Evolutionary conservation across 495 filamentous ascomycete species (phyloP).

Genomic region (Halenospora varia): DNA sequence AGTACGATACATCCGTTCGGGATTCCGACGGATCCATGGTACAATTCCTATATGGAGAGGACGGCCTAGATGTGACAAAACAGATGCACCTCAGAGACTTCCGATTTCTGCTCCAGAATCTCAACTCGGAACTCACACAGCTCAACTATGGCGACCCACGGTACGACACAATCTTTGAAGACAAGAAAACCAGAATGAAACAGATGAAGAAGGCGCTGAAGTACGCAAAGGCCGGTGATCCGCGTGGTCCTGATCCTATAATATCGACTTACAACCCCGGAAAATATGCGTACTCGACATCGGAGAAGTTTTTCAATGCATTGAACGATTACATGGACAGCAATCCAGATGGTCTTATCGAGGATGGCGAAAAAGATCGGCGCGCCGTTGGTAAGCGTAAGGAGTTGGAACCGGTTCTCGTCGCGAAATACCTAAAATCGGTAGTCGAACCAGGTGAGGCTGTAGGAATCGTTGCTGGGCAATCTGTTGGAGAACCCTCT

Average conservation of each 20-base stretch:
- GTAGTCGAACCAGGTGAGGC: conserved; percentile 95
- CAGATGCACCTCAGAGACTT: conserved; percentile 89
- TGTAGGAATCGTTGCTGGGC: conserved; percentile 94
- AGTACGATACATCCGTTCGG: conserved; percentile 91
- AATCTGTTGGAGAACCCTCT: conserved; percentile 94
- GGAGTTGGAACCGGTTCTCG: conserved; percentile 75
- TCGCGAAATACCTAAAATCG: conserved; percentile 89
- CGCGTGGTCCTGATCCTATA: conserved; percentile 73
- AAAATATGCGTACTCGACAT: conserved; percentile 77
- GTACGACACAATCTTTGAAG: conserved; percentile 41
- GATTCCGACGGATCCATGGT: conserved; percentile 91
- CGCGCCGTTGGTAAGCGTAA: conserved; percentile 55
- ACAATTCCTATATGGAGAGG: conserved; percentile 96
- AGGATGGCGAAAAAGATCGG: conserved; percentile 67
- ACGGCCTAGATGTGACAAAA: conserved; percentile 90
- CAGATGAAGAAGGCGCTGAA: conserved; percentile 77
- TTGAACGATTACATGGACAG: conserved; percentile 64
- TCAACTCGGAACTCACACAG: conserved; percentile 40
- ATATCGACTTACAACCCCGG: conserved; percentile 69
- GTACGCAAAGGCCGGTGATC: conserved; percentile 58
- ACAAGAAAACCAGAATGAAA: conserved; percentile 61
- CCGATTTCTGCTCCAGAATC: conserved; percentile 82
- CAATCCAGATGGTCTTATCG: conserved; percentile 72
- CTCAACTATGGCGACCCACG: conserved; percentile 31
- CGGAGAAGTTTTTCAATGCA: conserved; percentile 72